Base-by-base conservation (phyloP, 2,329 filamentous ascomycete genomes). In the Aspergillus phoenicis region DNA sequence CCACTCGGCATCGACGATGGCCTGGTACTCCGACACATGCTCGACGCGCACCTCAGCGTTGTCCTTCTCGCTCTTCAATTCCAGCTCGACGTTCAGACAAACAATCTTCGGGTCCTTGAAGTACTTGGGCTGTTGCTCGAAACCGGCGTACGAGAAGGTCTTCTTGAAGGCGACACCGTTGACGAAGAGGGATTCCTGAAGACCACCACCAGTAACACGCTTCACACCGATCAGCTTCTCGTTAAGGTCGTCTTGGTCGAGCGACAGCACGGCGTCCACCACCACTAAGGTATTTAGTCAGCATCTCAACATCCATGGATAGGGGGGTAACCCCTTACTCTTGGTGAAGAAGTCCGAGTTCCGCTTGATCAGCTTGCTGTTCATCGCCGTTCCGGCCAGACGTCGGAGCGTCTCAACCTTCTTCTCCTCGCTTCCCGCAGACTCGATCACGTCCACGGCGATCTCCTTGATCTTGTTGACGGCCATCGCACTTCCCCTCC, bases 381-480 rank as follows among this genome's bases (percentile, higher is more conserved):
- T 98, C 95, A 99, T 99, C 70, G 95, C 95, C 28, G 95, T 99
- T 38, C 87, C 92, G 30, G 95, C 95, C 70, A 99, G 84, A 81
- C 97, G 96, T 76, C 84, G 81, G 63, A 99, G 85, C 45, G 93
- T 98, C 70, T 97, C 93, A 70, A 91, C 87, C 80, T 89, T 90
- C 81, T 94, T 96, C 64, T 86, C 87, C 78, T 96, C 92, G 80
- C 91, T 94, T 62, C 84, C 86, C 76, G 87, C 86, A 58, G 92
- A 93, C 80, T 88, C 88, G 49, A 77, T 72, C 67, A 77, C 76
- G 62, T 79, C 77, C 68, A 98, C 87, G 52, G 93, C 90, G 77
- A 99, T 97, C 82, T 99, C 95, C 85, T 96, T 96, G 78, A 99
- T 89, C 85, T 97, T 98, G 85, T 98, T 98, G 77, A 98, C 92